These are phyloP conservation scores for Microbotryum intermedium DNA, from an alignment of 1,284 basidiomycete genomes.

Conservation along the genomic window DNA sequence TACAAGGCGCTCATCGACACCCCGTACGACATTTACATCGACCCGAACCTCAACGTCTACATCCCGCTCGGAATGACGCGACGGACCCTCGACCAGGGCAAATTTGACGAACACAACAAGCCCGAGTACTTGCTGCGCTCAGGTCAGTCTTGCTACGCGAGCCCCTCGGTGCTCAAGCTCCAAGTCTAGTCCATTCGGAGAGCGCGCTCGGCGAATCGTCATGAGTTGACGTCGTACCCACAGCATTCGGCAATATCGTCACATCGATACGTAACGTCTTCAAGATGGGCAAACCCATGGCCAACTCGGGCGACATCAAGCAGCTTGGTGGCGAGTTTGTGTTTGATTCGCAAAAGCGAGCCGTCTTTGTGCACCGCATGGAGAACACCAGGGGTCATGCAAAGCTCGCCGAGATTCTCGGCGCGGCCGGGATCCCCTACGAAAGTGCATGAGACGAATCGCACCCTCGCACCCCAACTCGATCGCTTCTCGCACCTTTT, in stretches of 20 bases:
- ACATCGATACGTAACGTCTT: slow-evolving; percentile 7
- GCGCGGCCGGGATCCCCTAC: slow-evolving; percentile 10
- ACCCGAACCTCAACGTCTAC: slow-evolving; percentile 41
- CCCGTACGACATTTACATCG: slow-evolving; percentile 47
- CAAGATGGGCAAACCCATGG: slow-evolving; percentile 9
- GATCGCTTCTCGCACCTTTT: too few species aligned
- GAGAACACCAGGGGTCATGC: slow-evolving; percentile 29
- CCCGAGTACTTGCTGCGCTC: slow-evolving; percentile 17
- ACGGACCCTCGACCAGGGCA: slow-evolving; percentile 13
- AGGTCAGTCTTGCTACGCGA: not conserved
- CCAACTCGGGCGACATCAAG: slow-evolving; percentile 20
- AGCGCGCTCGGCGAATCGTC: too few species aligned
- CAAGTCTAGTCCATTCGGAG: too few species aligned
- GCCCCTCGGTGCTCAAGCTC: too few species aligned
- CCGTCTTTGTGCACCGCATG: slow-evolving; percentile 15
- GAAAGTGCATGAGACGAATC: too few species aligned
- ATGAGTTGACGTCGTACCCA: not conserved
- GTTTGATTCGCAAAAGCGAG: slow-evolving; percentile 10
- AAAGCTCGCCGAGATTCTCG: slow-evolving; percentile 12
- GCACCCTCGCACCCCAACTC: too few species aligned
- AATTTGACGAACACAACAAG: not conserved
- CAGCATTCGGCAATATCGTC: too few species aligned
- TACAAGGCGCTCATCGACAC: slow-evolving; percentile 42
- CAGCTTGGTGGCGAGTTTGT: slow-evolving; percentile 34
- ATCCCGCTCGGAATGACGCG: slow-evolving; percentile 25